A percentile compares a stretch with the other conserved stretches of the same genome.
phyloP scores from a whole-genome alignment of 2,329 filamentous ascomycete genomes.

The Aureobasidium sp. region DNA sequence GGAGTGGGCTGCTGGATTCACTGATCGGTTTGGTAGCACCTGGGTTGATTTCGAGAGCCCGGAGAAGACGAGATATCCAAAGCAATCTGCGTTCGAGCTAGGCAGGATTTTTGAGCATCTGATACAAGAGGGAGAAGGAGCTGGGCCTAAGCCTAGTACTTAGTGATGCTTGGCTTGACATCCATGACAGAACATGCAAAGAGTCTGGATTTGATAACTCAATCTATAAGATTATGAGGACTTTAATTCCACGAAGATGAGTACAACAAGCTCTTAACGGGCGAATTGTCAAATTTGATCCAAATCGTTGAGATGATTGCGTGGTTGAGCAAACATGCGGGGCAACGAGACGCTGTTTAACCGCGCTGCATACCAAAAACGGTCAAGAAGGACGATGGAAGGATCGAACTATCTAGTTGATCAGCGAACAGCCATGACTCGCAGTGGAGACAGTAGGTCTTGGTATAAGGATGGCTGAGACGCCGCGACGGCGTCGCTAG shows the following conservation, averaged over 20 bases:
- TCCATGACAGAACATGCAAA: too few species aligned
- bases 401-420: background rate
- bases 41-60: slow-evolving; percentile 37
- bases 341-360: background rate
- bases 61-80: slow-evolving; percentile 32
- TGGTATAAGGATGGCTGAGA: background rate
- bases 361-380: background rate
- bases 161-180: background rate
- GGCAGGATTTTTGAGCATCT: slow-evolving; percentile 6
- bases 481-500: background rate
- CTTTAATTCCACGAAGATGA: background rate
- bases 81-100: slow-evolving; percentile 18
- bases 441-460: background rate
- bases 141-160: background rate
- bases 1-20: slow-evolving; percentile 37
- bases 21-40: slow-evolving; percentile 35
- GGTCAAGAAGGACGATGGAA: background rate
- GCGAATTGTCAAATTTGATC: background rate
- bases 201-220: too few species aligned
- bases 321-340: background rate
- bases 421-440: background rate
- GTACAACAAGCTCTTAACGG: background rate
- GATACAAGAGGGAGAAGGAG: background rate
- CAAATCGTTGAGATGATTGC: background rate
- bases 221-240: too few species aligned